phyloP scores from a whole-genome alignment of 805 yeast species.

The Wickerhamomyces kurtzmanii region DNA sequence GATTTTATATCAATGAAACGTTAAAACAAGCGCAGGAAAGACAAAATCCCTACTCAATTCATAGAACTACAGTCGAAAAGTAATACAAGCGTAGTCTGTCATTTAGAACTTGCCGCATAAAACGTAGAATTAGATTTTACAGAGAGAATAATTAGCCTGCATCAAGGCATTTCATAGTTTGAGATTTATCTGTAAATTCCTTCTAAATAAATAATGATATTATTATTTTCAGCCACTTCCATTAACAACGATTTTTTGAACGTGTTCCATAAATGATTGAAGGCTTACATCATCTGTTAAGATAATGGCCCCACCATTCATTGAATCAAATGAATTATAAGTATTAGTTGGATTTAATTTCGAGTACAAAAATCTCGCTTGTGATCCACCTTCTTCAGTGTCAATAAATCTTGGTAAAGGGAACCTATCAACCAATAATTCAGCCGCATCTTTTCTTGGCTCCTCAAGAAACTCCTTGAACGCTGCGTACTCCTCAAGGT shows the following conservation, averaged over 20 bases:
- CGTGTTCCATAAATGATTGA: slow-evolving; percentile 45
- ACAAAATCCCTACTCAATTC: too few species aligned
- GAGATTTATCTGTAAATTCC: too few species aligned
- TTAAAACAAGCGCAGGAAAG: too few species aligned
- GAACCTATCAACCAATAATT: slow-evolving; percentile 52
- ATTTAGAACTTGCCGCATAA: too few species aligned
- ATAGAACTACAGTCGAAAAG: too few species aligned
- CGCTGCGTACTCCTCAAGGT: slow-evolving; percentile 46
- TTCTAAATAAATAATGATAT: too few species aligned
- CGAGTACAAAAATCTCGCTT: slow-evolving; percentile 62
- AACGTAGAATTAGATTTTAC: too few species aligned
- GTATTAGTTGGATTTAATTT: slow-evolving; percentile 59
- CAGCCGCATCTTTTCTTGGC: slow-evolving; percentile 59
- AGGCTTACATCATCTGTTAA: slow-evolving; percentile 54
- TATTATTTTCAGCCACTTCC: too few species aligned
- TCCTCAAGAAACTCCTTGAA: slow-evolving; percentile 50
- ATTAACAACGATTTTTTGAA: slow-evolving; percentile 17
- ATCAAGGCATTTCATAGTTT: too few species aligned
- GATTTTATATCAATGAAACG: too few species aligned
- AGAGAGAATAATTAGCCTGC: too few species aligned
- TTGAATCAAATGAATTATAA: slow-evolving; percentile 26
- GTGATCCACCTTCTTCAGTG: slow-evolving; percentile 70
- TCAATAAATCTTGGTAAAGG: slow-evolving; percentile 68
- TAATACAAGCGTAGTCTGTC: too few species aligned
- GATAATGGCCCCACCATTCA: slow-evolving; percentile 27